Conservation (phyloP, 129 eudicot species). For the Centaurea solstitialis region DNA sequence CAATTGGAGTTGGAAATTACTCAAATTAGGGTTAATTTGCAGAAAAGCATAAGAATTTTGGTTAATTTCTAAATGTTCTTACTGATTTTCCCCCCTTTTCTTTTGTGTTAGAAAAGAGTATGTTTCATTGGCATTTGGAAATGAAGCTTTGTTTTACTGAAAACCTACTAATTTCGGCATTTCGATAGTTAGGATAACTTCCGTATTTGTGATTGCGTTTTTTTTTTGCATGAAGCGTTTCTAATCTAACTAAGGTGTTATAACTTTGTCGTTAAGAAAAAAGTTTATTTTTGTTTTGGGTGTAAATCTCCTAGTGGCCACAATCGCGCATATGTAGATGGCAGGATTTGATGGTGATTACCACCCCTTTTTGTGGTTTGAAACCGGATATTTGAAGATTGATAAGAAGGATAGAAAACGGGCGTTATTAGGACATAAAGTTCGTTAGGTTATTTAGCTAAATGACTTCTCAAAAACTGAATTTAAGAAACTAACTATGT, state of each 20-base stretch:
- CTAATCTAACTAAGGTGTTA: no score
- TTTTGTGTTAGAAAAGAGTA: neutral
- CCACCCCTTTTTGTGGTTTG: no score
- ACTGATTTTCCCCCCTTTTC: neutral
- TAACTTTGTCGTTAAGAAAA: no score
- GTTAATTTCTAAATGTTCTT: neutral
- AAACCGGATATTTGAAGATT: no score
- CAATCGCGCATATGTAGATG: no score
- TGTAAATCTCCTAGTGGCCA: no score
- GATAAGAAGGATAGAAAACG: neutral
- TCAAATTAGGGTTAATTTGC: neutral
- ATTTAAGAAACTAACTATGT: no score
- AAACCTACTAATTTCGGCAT: neutral
- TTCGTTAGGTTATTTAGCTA: neutral
- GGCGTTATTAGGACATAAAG: neutral
- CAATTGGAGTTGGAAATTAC: neutral
- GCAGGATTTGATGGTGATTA: no score
- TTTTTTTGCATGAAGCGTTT: no score
- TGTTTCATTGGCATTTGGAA: neutral
- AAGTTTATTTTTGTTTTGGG: neutral
- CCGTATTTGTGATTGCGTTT: no score
- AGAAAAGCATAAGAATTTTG: neutral
- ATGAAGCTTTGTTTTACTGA: neutral
- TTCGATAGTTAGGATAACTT: neutral
- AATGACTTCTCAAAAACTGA: no score